Evolutionary conservation across 2,329 filamentous ascomycete species (phyloP).

Genomic region (Alternaria arbusti): DNA sequence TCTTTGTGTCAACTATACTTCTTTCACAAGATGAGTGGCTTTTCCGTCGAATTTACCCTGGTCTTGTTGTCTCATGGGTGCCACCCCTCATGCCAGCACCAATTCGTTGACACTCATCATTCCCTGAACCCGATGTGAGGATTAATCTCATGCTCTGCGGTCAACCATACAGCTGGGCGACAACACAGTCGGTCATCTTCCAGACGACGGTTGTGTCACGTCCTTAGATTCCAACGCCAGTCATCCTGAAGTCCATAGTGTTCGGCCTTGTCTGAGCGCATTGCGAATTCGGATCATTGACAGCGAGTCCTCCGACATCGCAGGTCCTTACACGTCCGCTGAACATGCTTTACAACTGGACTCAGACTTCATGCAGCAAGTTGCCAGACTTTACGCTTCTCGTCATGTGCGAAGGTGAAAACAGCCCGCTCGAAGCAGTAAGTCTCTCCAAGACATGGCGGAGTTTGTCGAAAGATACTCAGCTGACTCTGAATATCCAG

Average conservation of each 20-base stretch:
- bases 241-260: constrained; percentile 26
- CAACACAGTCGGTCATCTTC: background rate
- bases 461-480: background rate
- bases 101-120: constrained; percentile 14
- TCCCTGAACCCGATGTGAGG: constrained; percentile 32
- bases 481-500: constrained; percentile 14
- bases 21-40: constrained; percentile 33
- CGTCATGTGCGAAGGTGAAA: constrained; percentile 38
- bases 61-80: constrained; percentile 26
- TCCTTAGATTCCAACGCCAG: constrained; percentile 34
- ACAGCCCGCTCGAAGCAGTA: constrained; percentile 38
- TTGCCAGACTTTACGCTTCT: constrained; percentile 26
- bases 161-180: constrained; percentile 17
- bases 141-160: constrained; percentile 15
- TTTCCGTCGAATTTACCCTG: constrained; percentile 14
- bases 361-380: background rate
- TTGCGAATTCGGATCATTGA: background rate
- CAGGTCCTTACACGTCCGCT: constrained; percentile 17
- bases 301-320: constrained; percentile 8
- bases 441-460: background rate
- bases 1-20: constrained; percentile 1
- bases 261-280: background rate
- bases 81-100: constrained; percentile 17
- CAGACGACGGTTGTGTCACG: background rate
- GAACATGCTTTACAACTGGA: constrained; percentile 33